Evolutionary conservation across 2,329 filamentous ascomycete genomes (phyloP), one percentile per base, ranked within the genome.

Genomic region (Colletotrichum brevisporum): DNA sequence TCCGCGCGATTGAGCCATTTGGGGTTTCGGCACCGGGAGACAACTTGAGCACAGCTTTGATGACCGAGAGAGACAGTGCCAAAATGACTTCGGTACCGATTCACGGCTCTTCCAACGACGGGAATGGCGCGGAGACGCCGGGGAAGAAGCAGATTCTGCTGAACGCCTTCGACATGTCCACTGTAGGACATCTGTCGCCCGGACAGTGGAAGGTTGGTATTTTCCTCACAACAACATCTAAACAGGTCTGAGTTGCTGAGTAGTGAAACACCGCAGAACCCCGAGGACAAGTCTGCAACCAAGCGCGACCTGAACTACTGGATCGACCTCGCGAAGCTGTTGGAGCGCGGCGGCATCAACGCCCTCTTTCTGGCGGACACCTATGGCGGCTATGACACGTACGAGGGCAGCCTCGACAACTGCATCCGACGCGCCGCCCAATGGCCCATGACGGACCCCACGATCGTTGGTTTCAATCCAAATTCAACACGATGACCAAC

Each of bases 331-430:
- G 90, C 90, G 9, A 88, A 90, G 69, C 75, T 91, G 0, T 80
- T 91, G 1, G 90, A 92, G 65, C 80, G 84, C 12, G 89, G 89
- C 3, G 86, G 86, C 6, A 89, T 92, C 78, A 91, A 90, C 68
- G 88, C 88, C 0, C 76, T 92, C 5, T 91, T 91, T 74, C 82
- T 92, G 4, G 90, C 90, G 0, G 90, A 92, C 73, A 91, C 88
- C 0, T 90, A 90, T 59, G 89, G 89, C 2, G 88, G 87, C 0
- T 88, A 91, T 66, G 89, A 91, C 72, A 90, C 87, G 0, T 91
- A 91, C 66, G 84, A 89, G 66, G 84, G 83, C 0, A 89, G 84
- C 31, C 75, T 89, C 3, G 88, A 90, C 71, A 86, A 89, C 62
- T 90, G 87, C 73, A 90, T 91, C 70, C 82, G 88, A 2, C 80